Base-by-base conservation (phyloP, 1,284 basidiomycete genomes). In the Cutaneotrichosporon curvatum region DNA sequence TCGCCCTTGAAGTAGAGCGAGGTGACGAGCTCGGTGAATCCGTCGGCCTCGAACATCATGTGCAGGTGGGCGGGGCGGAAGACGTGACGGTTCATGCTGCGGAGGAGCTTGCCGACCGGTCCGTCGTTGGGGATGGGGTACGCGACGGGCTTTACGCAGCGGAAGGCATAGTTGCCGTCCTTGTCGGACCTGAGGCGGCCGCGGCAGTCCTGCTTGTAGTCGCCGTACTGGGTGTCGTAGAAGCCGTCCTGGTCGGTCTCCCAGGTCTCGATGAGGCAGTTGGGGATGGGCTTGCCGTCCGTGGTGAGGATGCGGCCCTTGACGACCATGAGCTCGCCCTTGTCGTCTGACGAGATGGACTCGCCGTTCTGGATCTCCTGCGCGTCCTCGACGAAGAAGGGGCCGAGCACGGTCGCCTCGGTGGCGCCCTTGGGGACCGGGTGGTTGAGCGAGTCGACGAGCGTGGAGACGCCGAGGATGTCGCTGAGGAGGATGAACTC, bases 401-500 rank as follows among this genome's bases (percentile, higher is more conserved):
- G 88, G 9, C 87, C 88, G 22, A 91, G 76, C 4, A 90, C 81
- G 23, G 83, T 86, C 28, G 78, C 79, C 61, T 84, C 83, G 0
- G 85, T 87, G 10, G 81, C 83, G 3, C 78, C 74, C 38, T 78
- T 35, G 22, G 58, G 58, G 36, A 57, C 79, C 4, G 83, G 81
- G 62, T 89, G 83, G 72, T 87, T 88, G 57, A 87, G 66, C 11
- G 79, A 72, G 58, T 89, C 85, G 7, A 91, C 82, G 43, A 90
- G 74, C 0, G 83, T 79, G 0, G 85, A 87, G 2, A 87, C 77
- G 9, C 88, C 87, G 2, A 90, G 72, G 0, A 80, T 75, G 62
- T 88, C 87, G 0, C 84, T 87, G 12, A 90, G 75, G 3, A 89
- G 78, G 59, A 89, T 87, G 63, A 85, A 85, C 63, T 91, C 87